These are phyloP conservation scores for Phaeosphaeriaceae sp. DNA, from an alignment of 2,329 filamentous ascomycete species.

Conservation along the genomic window DNA sequence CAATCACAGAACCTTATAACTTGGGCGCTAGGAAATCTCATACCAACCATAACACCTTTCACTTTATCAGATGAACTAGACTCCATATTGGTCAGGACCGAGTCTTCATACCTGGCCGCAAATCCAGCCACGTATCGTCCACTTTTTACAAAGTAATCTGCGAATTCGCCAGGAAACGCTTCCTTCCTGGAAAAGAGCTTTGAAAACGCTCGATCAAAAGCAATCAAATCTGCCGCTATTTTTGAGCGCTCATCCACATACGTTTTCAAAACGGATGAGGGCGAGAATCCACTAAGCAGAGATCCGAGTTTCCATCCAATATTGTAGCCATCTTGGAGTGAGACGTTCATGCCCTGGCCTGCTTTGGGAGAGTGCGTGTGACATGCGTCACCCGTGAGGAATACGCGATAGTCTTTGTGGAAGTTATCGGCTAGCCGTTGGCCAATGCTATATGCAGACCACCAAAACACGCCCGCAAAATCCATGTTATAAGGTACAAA, in stretches of 20 bases:
- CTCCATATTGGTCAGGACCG: conserved; percentile 51
- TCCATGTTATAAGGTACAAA: conserved; percentile 63
- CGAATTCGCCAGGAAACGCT: conserved; percentile 57
- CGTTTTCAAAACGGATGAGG: conserved; percentile 62
- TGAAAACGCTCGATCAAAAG: conserved; percentile 63
- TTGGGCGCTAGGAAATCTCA: conserved; percentile 61
- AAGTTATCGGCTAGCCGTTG: conserved; percentile 75
- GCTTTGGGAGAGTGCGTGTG: conserved; percentile 74
- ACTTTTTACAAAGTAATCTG: conserved; percentile 63
- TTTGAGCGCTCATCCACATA: conserved; percentile 66
- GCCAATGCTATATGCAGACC: conserved; percentile 73
- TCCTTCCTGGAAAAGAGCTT: conserved; percentile 60
- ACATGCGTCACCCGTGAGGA: conserved; percentile 73
- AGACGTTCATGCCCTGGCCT: conserved; percentile 69
- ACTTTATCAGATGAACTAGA: conserved; percentile 46
- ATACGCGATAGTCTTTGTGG: conserved; percentile 68
- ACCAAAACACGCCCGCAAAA: conserved; percentile 68
- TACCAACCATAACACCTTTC: conserved; percentile 51
- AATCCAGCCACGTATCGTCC: conserved; percentile 67
- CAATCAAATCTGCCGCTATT: conserved; percentile 60
- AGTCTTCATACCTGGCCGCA: conserved; percentile 61
- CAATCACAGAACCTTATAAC: conserved; percentile 67
- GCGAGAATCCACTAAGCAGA: conserved; percentile 56
- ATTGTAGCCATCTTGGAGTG: conserved; percentile 66
- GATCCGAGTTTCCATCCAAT: conserved; percentile 63